phyloP scores from a whole-genome alignment of 2,329 filamentous ascomycete species.

The Zalaria obscura region DNA sequence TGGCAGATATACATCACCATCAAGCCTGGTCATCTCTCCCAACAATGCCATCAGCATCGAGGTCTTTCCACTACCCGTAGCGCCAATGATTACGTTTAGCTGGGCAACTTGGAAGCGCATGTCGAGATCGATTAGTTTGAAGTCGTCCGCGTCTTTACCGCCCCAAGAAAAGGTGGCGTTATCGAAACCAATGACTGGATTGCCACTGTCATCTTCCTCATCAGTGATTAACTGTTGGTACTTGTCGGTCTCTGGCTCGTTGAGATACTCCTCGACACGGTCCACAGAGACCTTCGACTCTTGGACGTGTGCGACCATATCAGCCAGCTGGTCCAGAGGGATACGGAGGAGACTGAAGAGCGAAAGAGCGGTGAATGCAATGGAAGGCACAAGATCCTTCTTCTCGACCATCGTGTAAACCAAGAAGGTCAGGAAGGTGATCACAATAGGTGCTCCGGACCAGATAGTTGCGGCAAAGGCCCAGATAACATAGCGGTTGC shows the following conservation, averaged over 20 bases:
- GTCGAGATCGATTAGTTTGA: constrained; percentile 68
- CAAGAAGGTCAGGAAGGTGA: constrained; percentile 92
- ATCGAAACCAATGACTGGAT: constrained; percentile 69
- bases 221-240: constrained; percentile 68
- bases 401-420: constrained; percentile 83
- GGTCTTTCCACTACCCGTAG: constrained; percentile 90
- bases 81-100: constrained; percentile 83
- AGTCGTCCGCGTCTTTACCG: constrained; percentile 36
- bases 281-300: constrained; percentile 95
- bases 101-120: constrained; percentile 72
- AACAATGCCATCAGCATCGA: constrained; percentile 90
- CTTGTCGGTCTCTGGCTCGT: constrained; percentile 91
- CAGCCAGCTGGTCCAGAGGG: constrained; percentile 86
- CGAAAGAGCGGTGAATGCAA: constrained; percentile 91
- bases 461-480: constrained; percentile 82
- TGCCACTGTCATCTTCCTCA: constrained; percentile 52
- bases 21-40: constrained; percentile 83
- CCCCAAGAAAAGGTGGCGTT: constrained; percentile 85
- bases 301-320: constrained; percentile 97
- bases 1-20: constrained; percentile 71
- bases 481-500: constrained; percentile 81
- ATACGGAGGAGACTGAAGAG: constrained; percentile 89
- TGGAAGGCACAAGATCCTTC: constrained; percentile 77
- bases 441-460: constrained; percentile 89
- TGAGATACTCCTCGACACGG: constrained; percentile 86